phyloP scores from a whole-genome alignment of 495 filamentous ascomycete species.

The Cryomyces minteri region DNA sequence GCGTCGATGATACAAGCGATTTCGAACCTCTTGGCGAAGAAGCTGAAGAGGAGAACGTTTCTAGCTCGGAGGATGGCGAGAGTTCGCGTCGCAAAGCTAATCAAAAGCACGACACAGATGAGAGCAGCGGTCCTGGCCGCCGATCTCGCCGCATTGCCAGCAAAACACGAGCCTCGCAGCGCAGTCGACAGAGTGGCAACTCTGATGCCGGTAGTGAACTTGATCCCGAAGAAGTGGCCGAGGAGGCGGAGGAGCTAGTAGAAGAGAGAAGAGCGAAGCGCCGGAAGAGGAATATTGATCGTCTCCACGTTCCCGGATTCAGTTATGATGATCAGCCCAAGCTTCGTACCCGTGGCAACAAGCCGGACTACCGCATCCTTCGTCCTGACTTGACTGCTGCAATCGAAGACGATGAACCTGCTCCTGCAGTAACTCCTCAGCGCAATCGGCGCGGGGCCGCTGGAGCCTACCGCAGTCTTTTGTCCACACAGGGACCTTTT shows the following conservation, averaged over 20 bases:
- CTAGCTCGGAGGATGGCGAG: slow-evolving; percentile 28
- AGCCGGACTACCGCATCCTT: slow-evolving; percentile 52
- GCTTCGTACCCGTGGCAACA: slow-evolving; percentile 14
- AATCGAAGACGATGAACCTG: slow-evolving; percentile 49
- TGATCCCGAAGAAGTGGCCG: slow-evolving; percentile 21
- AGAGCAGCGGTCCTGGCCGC: slow-evolving; percentile 26
- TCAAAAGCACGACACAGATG: slow-evolving; percentile 28
- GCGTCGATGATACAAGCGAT: slow-evolving; percentile 56
- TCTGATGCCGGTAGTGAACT: slow-evolving; percentile 29
- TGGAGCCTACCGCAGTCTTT: slow-evolving; percentile 49
- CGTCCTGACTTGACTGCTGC: slow-evolving; percentile 51
- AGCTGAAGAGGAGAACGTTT: slow-evolving; percentile 38
- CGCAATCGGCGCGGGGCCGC: slow-evolving; percentile 40
- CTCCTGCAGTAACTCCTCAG: slow-evolving; percentile 46
- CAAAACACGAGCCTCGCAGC: slow-evolving; percentile 23
- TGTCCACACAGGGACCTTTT: slow-evolving; percentile 79
- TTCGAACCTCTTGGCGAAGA: slow-evolving; percentile 60
- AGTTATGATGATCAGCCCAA: slow-evolving; percentile 11
- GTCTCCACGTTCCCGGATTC: not conserved
- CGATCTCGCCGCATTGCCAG: slow-evolving; percentile 30
- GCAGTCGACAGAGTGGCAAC: slow-evolving; percentile 31
- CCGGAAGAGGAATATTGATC: slow-evolving; percentile 6
- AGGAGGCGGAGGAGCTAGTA: slow-evolving; percentile 52
- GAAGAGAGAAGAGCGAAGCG: slow-evolving; percentile 45
- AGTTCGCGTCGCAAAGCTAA: slow-evolving; percentile 26